Evolutionary conservation across 2,329 filamentous ascomycete genomes (phyloP), one percentile per base, ranked within the genome.

Genomic region (Microascus cirrosus): DNA sequence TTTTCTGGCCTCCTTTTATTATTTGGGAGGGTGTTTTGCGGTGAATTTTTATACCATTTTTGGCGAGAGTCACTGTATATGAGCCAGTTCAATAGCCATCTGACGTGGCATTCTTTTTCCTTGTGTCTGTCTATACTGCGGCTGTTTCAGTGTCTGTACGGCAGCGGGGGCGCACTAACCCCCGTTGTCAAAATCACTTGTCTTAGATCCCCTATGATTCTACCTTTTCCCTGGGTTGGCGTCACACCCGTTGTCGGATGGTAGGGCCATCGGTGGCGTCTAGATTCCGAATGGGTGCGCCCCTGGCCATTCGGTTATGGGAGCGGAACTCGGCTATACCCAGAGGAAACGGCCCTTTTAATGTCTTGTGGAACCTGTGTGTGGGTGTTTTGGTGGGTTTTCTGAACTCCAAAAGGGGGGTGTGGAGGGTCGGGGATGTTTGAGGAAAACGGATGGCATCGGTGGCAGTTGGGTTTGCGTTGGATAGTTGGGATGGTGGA

Each of bases 1-100:
- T 53, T 45, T 8, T 53, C 24, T 58, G 42, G 28, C 28, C n/a
- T 48, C 55, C 50, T 7, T 24, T 36, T 53, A 58, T 59, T 55
- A 3, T 58, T 59, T 59, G 55, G 58, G 52, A 39, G 60, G 59
- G 61, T 64, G 28, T 32, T 32, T 32, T 32, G 28, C 8, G 61
- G 62, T 60, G 22, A 54, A 58, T 59, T 60, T 59, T 58, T 63
- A 56, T 60, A 61, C 63, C 57, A 61, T 62, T 61, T 52, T 63
- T 66, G 56, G 61, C 62, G 56, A 54, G 63, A 62, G 62, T 67
- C 65, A 62, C 65, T 64, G 64, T 63, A 64, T 66, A 63, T 64
- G 64, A 62, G 57, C 58, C 63, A 63, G 60, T 36, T 58, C 62
- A 57, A 11, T 24, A 50, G 45, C 45, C 45, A 50, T 22, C n/a